phyloP scores from a whole-genome alignment of 208 protist species.

The Leishmania amazonensis region DNA sequence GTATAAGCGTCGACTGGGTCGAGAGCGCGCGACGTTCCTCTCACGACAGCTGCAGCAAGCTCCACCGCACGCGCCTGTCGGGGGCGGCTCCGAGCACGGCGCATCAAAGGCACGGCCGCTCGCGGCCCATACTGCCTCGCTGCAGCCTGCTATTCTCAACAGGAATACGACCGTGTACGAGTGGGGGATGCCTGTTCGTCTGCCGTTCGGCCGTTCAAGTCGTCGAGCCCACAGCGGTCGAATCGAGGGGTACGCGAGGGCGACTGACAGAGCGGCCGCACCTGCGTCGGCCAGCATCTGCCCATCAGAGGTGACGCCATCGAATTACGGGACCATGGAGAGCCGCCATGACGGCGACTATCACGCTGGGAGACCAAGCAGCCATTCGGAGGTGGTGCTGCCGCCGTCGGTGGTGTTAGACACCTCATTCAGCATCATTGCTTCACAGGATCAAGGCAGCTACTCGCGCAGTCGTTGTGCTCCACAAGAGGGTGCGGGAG shows the following conservation, averaged over 20 bases:
- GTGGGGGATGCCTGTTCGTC: constrained; percentile 19
- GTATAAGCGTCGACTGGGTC: constrained; percentile 11
- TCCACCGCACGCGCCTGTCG: not conserved
- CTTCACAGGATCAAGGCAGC: not conserved
- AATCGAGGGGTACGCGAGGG: not conserved
- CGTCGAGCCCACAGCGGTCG: not conserved
- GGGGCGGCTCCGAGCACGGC: not conserved
- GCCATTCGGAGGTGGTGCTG: not conserved
- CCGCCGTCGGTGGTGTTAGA: constrained; percentile 8
- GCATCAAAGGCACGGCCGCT: not conserved
- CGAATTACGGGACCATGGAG: constrained; percentile 18
- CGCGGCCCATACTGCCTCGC: not conserved
- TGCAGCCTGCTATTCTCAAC: not conserved
- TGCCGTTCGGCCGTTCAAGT: not conserved
- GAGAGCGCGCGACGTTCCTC: constrained; percentile 14
- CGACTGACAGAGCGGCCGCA: not conserved
- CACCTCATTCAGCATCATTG: constrained; percentile 17
- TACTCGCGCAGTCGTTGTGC: not conserved
- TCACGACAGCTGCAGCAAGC: not conserved
- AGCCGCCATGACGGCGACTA: not conserved
- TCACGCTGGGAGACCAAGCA: not conserved
- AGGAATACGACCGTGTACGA: constrained; percentile 13
- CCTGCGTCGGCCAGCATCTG: not conserved
- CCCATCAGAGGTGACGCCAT: not conserved
- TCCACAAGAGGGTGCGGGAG: not conserved